Conservation (phyloP, 78 protist genomes). For the Cyanophora paradoxa region DNA sequence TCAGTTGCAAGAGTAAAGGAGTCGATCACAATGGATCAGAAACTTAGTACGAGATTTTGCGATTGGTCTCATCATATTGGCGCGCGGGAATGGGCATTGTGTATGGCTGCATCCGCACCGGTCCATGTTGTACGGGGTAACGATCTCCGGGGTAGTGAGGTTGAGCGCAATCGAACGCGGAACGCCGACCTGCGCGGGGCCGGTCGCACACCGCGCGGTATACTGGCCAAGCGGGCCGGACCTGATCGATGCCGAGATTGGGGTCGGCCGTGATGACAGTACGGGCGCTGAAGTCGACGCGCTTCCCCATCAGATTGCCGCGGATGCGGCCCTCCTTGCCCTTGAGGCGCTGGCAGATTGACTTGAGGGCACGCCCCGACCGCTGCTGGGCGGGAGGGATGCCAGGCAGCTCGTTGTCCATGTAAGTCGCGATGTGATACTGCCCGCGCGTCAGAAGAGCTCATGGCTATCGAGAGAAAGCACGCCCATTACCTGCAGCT, state of each 20-base stretch:
- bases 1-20: too few relatives aligned
- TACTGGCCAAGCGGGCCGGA: not conserved
- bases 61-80: too few relatives aligned
- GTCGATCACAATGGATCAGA: too few relatives aligned
- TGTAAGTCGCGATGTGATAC: conserved; percentile 82
- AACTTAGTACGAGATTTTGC: too few relatives aligned
- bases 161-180: conserved; percentile 94
- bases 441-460: too few relatives aligned
- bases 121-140: conserved; percentile 86
- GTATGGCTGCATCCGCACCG: too few relatives aligned
- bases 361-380: conserved; percentile 90
- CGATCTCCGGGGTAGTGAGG: conserved; percentile 95
- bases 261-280: conserved; percentile 99
- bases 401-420: conserved; percentile 88
- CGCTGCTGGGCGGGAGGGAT: conserved; percentile 51
- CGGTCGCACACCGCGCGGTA: not conserved
- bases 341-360: conserved; percentile 92
- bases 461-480: too few relatives aligned
- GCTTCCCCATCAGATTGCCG: conserved; percentile 99
- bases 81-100: too few relatives aligned
- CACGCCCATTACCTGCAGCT: not conserved
- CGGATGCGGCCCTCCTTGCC: conserved; percentile 99
- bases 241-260: conserved; percentile 78
- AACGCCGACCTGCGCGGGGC: conserved; percentile 87
- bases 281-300: conserved; percentile 97